These are phyloP conservation scores for Trichoderma harzianum DNA, from an alignment of 2,329 filamentous ascomycete species.

Conservation along the genomic window DNA sequence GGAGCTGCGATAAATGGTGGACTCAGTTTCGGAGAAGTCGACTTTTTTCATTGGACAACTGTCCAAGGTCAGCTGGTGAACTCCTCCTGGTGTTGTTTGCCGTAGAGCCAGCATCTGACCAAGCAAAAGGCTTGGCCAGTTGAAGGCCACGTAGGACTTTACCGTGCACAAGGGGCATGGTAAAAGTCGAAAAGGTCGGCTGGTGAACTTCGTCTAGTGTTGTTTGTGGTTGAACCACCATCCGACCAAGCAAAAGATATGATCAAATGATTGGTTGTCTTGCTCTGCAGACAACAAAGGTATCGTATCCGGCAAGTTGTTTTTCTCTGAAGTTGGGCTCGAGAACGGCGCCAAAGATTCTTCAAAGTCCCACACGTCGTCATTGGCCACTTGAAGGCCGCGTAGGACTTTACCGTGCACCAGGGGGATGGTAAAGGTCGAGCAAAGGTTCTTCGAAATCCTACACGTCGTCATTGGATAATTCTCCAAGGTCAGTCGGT, in stretches of 20 bases:
- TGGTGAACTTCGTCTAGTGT: slow-evolving; percentile 3
- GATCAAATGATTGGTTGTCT: too few relatives aligned
- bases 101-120: slow-evolving; percentile 30
- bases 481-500: slow-evolving; percentile 23
- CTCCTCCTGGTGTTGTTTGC: slow-evolving; percentile 29
- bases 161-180: too few relatives aligned
- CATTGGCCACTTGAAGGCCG: not conserved
- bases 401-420: too few relatives aligned
- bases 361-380: not conserved
- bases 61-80: slow-evolving; percentile 25
- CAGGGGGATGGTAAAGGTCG: too few relatives aligned
- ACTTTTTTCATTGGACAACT: slow-evolving; percentile 21
- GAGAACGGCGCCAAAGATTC: slow-evolving; percentile 27
- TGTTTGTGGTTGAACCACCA: too few relatives aligned
- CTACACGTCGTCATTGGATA: slow-evolving; percentile 22
- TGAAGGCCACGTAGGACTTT: not conserved
- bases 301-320: slow-evolving; percentile 26
- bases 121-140: slow-evolving; percentile 22
- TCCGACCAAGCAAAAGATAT: too few relatives aligned
- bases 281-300: too few relatives aligned
- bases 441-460: slow-evolving; percentile 21
- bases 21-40: slow-evolving; percentile 37
- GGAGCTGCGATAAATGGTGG: slow-evolving; percentile 25
- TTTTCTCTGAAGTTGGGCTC: slow-evolving; percentile 25
- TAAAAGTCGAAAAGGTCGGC: slow-evolving; percentile 1